phyloP scores from a whole-genome alignment of 1,284 basidiomycete genomes.

The Melampsora larici-populina region DNA sequence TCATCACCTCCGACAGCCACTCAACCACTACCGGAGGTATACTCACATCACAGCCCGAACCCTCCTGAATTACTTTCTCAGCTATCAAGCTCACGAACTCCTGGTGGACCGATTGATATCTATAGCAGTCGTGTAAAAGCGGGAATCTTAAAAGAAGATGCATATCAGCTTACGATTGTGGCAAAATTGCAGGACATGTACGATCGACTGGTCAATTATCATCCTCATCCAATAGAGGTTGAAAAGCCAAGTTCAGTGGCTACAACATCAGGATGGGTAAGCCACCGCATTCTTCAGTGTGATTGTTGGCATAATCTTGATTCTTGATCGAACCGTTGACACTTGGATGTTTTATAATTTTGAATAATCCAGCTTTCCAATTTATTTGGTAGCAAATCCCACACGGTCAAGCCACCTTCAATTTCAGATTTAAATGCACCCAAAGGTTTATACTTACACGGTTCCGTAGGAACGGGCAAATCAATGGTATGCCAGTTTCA shows the following conservation, averaged over 20 bases:
- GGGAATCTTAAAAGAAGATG: slow-evolving; percentile 72
- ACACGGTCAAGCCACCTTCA: slow-evolving; percentile 54
- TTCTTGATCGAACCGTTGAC: not conserved
- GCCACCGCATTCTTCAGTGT: not conserved
- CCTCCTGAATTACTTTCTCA: slow-evolving; percentile 58
- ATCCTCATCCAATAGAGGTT: slow-evolving; percentile 62
- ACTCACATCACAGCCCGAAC: not conserved
- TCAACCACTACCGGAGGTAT: not conserved
- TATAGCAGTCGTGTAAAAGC: slow-evolving; percentile 71
- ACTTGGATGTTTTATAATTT: slow-evolving; percentile 9
- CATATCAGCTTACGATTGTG: slow-evolving; percentile 80
- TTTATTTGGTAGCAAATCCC: slow-evolving; percentile 59
- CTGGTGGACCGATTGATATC: slow-evolving; percentile 53
- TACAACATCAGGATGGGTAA: not conserved
- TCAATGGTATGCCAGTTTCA: slow-evolving; percentile 20
- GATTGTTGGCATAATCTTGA: too few relatives aligned
- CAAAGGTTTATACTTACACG: slow-evolving; percentile 91
- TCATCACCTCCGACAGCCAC: slow-evolving; percentile 4
- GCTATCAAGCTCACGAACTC: not conserved
- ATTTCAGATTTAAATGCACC: slow-evolving; percentile 63
- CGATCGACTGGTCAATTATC: slow-evolving; percentile 68
- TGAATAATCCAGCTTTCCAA: slow-evolving; percentile 61
- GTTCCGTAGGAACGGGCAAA: slow-evolving; percentile 88
- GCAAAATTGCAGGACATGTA: slow-evolving; percentile 75
- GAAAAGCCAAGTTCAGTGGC: not conserved